Evolutionary conservation across 2,329 filamentous ascomycete genomes (phyloP), one percentile per base, ranked within the genome.

Genomic region (Didymella sp.): DNA sequence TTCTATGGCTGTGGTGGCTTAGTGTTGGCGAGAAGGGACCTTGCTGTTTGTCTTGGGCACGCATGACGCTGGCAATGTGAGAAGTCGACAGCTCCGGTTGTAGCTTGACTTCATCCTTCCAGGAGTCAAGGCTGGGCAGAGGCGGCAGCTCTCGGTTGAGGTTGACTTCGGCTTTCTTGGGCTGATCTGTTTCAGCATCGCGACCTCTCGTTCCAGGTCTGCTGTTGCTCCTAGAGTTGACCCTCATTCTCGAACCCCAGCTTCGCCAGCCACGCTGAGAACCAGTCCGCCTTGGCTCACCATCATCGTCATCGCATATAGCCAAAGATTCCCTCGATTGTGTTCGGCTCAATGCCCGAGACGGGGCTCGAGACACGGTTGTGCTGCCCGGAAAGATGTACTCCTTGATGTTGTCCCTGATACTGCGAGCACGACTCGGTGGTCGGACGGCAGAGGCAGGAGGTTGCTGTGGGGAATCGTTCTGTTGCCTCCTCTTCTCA

Each of bases 71-170:
- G 21, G 73, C 73, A 40, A 75, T 74, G 49, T 75, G 72, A 13
- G 70, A 66, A 40, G 62, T 64, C 24, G 65, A 60, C 13, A 48
- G 56, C 4, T 69, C 66, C 15, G 63, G 61, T 35, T 46, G 55
- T 37, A 48, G 47, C 31, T 56, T 52, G 24, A 60, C 46, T 37
- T 68, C 61, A 13, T 72, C 66, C 45, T 71, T 73, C 73, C 73
- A 76, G 4, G 67, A 74, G 53, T 81, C 79, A 6, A 82, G 68
- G 44, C 79, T 76, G 6, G 80, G 80, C 11, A 82, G 60, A 4
- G 80, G 80, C 30, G 80, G 80, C 22, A 82, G 66, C 56, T 81
- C 78, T 52, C 79, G 69, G 62, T 82, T 82, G 28, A 82, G 69
- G 50, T 82, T 77, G 55, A 80, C 54, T 25, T 74, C 71, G 2